Evolutionary conservation across 1,139 yeast species (phyloP).

Genomic region (Taphrina betulina): DNA sequence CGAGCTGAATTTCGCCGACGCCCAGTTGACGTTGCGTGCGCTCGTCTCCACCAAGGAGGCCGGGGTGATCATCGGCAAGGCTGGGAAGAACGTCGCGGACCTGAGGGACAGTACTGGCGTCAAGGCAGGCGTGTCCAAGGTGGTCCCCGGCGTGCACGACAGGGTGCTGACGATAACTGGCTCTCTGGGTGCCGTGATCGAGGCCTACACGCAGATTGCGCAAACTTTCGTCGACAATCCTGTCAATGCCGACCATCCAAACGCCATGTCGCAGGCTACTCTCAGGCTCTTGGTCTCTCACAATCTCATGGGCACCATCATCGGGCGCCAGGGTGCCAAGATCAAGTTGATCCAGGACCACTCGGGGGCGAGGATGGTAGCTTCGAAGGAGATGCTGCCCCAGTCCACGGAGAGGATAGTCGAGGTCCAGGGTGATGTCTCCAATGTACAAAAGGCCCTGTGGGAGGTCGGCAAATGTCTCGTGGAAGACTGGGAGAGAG

Average conservation of each 20-base stretch:
- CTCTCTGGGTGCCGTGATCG: constrained; percentile 66
- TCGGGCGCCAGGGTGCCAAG: constrained; percentile 80
- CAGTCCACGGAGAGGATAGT: constrained; percentile 84
- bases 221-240: constrained; percentile 32
- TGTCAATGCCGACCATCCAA: constrained; percentile 10
- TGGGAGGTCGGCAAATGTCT: constrained; percentile 69
- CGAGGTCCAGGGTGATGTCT: constrained; percentile 80
- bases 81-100: constrained; percentile 75
- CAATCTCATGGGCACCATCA: constrained; percentile 85
- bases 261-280: constrained; percentile 46
- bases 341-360: constrained; percentile 76
- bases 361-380: constrained; percentile 76
- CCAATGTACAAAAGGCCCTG: constrained; percentile 59
- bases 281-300: constrained; percentile 77
- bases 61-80: constrained; percentile 86
- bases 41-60: constrained; percentile 84
- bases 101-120: constrained; percentile 76
- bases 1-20: constrained; percentile 38
- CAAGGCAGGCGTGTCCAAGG: constrained; percentile 84
- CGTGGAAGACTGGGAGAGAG: constrained; percentile 63
- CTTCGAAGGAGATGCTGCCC: constrained; percentile 79
- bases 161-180: constrained; percentile 82
- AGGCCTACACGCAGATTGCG: constrained; percentile 33
- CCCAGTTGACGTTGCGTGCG: constrained; percentile 52
- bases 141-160: constrained; percentile 78